A percentile compares a stretch with the other conserved stretches of the same genome.
Conservation (phyloP, 768 basidiomycete species). For the Lyophyllum semitale region DNA sequence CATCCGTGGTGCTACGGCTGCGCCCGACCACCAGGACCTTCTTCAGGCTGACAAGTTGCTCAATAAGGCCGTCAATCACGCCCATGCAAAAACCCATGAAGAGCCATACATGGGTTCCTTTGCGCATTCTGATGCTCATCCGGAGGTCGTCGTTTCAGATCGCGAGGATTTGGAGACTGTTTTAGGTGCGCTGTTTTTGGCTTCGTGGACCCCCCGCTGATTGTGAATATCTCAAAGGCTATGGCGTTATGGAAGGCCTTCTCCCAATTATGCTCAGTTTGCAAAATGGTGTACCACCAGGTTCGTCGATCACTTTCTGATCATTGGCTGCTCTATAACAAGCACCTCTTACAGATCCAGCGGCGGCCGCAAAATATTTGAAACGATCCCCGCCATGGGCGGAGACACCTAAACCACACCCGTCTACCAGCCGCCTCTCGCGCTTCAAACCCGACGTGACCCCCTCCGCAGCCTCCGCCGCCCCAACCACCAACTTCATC, state of each 20-base stretch:
- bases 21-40: constrained; percentile 1
- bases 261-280: background rate
- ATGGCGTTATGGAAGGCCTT: background rate
- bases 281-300: background rate
- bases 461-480: constrained; percentile 14
- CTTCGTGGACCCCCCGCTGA: background rate
- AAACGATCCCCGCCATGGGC: background rate
- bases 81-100: background rate
- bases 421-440: constrained; percentile 31
- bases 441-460: constrained; percentile 31
- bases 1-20: background rate
- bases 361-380: no score
- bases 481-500: constrained; percentile 27
- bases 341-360: background rate
- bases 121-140: constrained; percentile 5
- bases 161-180: background rate
- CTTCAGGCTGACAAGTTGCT: background rate
- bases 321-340: background rate
- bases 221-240: background rate
- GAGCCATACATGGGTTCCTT: constrained; percentile 2
- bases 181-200: background rate
- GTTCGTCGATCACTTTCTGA: background rate
- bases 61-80: background rate
- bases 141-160: background rate
- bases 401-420: constrained; percentile 20